phyloP scores from a whole-genome alignment of 352 stramenopile genomes.

The Aphanomyces cochlioides region DNA sequence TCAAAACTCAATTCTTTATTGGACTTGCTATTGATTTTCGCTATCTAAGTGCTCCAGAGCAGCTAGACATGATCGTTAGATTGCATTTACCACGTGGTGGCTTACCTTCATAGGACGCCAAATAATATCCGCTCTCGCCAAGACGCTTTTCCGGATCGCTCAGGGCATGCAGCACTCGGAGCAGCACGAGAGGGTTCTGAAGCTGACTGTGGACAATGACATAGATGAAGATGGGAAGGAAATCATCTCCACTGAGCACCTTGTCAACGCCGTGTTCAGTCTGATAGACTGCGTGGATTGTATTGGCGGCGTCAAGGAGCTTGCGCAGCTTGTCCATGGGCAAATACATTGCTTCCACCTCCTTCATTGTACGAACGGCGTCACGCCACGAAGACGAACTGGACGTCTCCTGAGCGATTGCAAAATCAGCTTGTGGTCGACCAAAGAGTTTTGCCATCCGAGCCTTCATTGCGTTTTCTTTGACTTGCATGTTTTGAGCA shows the following conservation, averaged over 20 bases:
- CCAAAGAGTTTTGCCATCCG: conserved; percentile 59
- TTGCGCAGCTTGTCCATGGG: conserved; percentile 83
- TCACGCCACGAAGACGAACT: conserved; percentile 71
- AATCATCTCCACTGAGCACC: conserved; percentile 79
- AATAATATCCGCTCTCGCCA: conserved; percentile 85
- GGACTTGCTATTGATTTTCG: conserved; percentile 1
- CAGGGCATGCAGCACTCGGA: conserved; percentile 77
- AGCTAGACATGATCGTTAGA: background rate
- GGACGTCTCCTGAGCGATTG: conserved; percentile 71
- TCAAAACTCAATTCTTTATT: too few species aligned
- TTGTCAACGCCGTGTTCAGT: conserved; percentile 55
- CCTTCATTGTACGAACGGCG: conserved; percentile 70
- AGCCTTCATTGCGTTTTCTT: conserved; percentile 71
- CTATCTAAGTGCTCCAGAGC: conserved; percentile 19
- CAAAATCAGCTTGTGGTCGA: conserved; percentile 80
- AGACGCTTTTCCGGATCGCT: conserved; percentile 80
- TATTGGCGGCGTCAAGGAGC: conserved; percentile 60
- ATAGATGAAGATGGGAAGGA: conserved; percentile 87
- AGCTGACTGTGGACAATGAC: conserved; percentile 82
- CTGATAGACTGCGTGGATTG: conserved; percentile 71
- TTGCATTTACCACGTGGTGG: too few species aligned
- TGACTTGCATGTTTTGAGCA: conserved; percentile 47
- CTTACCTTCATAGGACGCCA: conserved; percentile 69
- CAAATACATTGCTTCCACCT: conserved; percentile 78
- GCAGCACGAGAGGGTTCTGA: conserved; percentile 67